These are phyloP conservation scores for Talaromyces sp. DNA, from an alignment of 2,329 filamentous ascomycete species.

Conservation along the genomic window DNA sequence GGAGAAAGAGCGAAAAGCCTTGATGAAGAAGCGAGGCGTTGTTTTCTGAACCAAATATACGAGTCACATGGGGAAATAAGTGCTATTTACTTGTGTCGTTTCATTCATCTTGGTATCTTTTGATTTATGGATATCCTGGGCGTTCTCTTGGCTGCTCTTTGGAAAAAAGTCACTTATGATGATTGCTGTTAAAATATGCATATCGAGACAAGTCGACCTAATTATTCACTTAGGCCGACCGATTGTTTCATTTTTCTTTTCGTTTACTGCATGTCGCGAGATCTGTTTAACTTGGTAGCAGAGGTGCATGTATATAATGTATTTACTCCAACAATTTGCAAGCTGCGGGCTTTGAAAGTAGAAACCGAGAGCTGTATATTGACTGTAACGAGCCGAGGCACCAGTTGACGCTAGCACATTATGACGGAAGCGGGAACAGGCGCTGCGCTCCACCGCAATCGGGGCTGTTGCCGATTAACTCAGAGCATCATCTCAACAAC, in stretches of 20 bases:
- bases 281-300: neutral
- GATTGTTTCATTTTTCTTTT: neutral
- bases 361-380: neutral
- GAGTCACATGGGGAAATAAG: neutral
- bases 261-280: neutral
- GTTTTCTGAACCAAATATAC: neutral
- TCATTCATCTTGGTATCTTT: slow-evolving; percentile 21
- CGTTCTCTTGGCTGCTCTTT: slow-evolving; percentile 20
- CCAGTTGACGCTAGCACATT: neutral
- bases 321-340: neutral
- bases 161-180: slow-evolving; percentile 2
- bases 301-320: neutral
- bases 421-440: neutral
- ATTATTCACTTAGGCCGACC: neutral
- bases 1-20: slow-evolving; percentile 61
- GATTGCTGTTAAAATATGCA: neutral
- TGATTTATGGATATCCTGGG: slow-evolving; percentile 39
- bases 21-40: slow-evolving; percentile 59
- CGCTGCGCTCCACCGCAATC: neutral
- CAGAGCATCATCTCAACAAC: neutral
- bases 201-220: neutral
- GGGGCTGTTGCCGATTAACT: neutral
- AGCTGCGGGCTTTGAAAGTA: neutral
- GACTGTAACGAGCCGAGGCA: neutral
- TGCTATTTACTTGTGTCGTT: neutral